phyloP scores from a whole-genome alignment of 352 stramenopile species.

The Pelagophyceae sp. region DNA sequence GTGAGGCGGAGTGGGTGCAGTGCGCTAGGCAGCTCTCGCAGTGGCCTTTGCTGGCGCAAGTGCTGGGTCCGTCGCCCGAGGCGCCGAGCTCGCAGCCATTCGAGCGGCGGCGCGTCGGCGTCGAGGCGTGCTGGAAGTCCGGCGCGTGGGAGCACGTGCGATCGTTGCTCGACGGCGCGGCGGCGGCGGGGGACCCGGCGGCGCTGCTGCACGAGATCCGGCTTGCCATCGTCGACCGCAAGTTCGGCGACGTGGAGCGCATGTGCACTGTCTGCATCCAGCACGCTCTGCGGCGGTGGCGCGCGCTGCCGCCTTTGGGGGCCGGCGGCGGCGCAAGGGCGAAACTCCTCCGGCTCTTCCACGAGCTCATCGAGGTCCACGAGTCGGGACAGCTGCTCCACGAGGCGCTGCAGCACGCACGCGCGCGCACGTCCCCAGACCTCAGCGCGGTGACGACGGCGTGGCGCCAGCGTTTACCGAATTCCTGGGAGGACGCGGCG shows the following conservation, averaged over 20 bases:
- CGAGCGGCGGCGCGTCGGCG: not conserved
- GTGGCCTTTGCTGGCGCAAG: not conserved
- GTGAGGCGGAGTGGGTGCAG: not conserved
- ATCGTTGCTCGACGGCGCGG: not conserved
- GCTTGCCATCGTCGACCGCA: not conserved
- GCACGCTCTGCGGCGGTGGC: not conserved
- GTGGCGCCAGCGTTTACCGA: not conserved
- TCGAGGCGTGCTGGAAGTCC: conserved; percentile 8
- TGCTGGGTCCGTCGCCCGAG: not conserved
- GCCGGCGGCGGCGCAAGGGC: not conserved
- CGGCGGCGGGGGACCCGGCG: not conserved
- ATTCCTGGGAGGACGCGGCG: not conserved
- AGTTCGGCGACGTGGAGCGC: not conserved
- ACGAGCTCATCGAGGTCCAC: conserved; percentile 18
- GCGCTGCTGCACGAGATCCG: not conserved
- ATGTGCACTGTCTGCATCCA: not conserved
- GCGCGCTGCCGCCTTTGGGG: not conserved
- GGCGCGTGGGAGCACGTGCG: not conserved
- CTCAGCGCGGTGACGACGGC: not conserved
- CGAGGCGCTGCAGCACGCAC: not conserved
- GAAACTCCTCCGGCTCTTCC: not conserved
- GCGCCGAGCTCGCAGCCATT: not conserved
- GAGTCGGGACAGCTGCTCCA: not conserved
- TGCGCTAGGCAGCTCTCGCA: not conserved
- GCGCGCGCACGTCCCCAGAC: not conserved